These are phyloP conservation scores for Penicillium ochrochloron DNA, from an alignment of 495 filamentous ascomycete species.

Conservation along the genomic window DNA sequence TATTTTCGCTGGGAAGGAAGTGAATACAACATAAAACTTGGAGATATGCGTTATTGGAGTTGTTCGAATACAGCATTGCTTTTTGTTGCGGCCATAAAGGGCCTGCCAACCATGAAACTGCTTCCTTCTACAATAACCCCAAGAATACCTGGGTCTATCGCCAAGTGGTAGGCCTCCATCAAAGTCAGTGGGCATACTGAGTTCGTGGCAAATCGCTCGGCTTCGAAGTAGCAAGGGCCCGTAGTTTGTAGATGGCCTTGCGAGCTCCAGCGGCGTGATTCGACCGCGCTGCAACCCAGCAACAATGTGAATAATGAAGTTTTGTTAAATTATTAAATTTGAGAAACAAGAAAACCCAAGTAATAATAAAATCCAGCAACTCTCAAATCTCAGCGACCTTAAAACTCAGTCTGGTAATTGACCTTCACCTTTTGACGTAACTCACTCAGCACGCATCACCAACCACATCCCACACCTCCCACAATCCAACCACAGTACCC, in stretches of 20 bases:
- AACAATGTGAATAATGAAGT: not conserved
- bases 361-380: not conserved
- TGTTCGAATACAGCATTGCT: slow-evolving; percentile 4
- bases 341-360: not conserved
- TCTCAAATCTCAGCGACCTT: not conserved
- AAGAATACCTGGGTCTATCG: not conserved
- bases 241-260: not conserved
- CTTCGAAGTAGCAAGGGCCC: not conserved
- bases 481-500: slow-evolving; percentile 15
- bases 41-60: slow-evolving; percentile 16
- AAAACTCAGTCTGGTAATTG: not conserved
- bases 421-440: slow-evolving; percentile 33
- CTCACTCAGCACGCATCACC: slow-evolving; percentile 12
- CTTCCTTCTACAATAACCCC: not conserved
- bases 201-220: not conserved
- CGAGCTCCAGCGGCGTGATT: not conserved
- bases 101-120: not conserved
- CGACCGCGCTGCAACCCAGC: not conserved
- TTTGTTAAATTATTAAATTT: not conserved
- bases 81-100: not conserved
- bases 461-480: slow-evolving; percentile 21
- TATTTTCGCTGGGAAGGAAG: slow-evolving; percentile 16
- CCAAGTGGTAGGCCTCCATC: not conserved
- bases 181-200: not conserved
- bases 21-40: slow-evolving; percentile 11